These are phyloP conservation scores for Spatholobus suberectus DNA, from an alignment of 306 rosid species.

Conservation along the genomic window DNA sequence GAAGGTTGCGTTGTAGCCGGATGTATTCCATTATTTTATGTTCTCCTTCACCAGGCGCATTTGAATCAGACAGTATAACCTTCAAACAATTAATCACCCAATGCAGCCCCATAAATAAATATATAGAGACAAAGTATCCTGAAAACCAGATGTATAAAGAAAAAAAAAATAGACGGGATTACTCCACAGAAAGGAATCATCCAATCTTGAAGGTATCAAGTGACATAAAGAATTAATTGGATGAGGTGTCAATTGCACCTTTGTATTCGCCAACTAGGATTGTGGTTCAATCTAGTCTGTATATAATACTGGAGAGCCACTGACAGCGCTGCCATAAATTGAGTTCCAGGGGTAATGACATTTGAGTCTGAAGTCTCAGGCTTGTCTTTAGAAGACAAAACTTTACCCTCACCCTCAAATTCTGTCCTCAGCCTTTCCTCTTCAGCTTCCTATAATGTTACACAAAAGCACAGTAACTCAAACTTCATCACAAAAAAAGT, in stretches of 20 bases:
- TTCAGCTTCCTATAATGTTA: slow-evolving; percentile 72
- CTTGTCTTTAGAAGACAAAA: slow-evolving; percentile 60
- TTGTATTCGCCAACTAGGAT: slow-evolving; percentile 71
- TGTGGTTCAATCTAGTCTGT: slow-evolving; percentile 69
- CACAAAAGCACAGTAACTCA: slow-evolving; percentile 20
- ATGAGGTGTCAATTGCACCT: slow-evolving; percentile 58
- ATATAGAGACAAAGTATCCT: slow-evolving; percentile 69
- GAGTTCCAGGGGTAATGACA: slow-evolving; percentile 87
- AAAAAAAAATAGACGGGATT: slow-evolving; percentile 57
- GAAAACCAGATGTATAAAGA: slow-evolving; percentile 62
- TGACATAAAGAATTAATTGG: slow-evolving; percentile 31
- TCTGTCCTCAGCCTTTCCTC: slow-evolving; percentile 70
- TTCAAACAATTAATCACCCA: slow-evolving; percentile 68
- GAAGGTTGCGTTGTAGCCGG: slow-evolving; percentile 66
- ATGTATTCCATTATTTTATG: slow-evolving; percentile 82
- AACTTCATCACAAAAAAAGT: background rate
- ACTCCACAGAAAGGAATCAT: slow-evolving; percentile 60
- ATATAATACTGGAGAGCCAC: slow-evolving; percentile 82
- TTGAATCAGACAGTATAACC: slow-evolving; percentile 91
- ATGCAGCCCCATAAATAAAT: slow-evolving; percentile 69
- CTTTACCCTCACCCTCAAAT: slow-evolving; percentile 58
- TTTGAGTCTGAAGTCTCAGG: slow-evolving; percentile 75
- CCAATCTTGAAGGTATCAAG: slow-evolving; percentile 57
- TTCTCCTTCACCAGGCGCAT: slow-evolving; percentile 82
- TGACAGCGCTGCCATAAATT: slow-evolving; percentile 75